Evolutionary conservation across 768 basidiomycete genomes (phyloP), one percentile per base, ranked within the genome.

Genomic region (Trametes meyenii): DNA sequence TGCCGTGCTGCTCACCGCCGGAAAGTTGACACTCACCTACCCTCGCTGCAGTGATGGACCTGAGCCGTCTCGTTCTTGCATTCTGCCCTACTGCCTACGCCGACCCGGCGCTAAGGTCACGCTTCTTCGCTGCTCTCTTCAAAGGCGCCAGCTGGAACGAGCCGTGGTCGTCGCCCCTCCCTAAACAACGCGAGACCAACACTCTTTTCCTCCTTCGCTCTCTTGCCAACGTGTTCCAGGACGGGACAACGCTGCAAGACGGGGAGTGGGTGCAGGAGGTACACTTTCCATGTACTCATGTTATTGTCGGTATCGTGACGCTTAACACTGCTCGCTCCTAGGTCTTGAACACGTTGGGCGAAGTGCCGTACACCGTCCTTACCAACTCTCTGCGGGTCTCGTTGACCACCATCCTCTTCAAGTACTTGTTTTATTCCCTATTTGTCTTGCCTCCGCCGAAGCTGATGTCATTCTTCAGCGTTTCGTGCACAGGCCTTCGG

Each of bases 101-200:
- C 2, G 64, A 72, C 4, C 66, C 81, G 0, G 78, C 72, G 48
- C 64, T 81, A 55, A 80, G 81, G 53, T 77, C 81, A 40, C 74
- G 72, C 19, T 86, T 90, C 71, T 80, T 90, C 21, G 78, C 83
- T 19, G 76, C 83, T 1, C 72, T 96, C 12, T 85, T 94, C 72
- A 77, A 76, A 55, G 89, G 86, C 14, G 83, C 87, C 2, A 87
- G 89, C 51, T 92, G 89, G 87, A 70, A 71, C 53, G 64, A 77
- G 33, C 78, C 83, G 1, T 85, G 85, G 82, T 68, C 77, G 29
- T 71, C 73, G n/a, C 79, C 87, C 0, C 71, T 89, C 38, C 72
- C 79, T 3, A 97, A 94, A 74, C 73, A 85, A 7, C 79, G 87
- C 58, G 95, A 97, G 71, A 96, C 89, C 17, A 98, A 98, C 69